phyloP scores from a whole-genome alignment of 495 filamentous ascomycete species.

The Aspergillus ellipticus region DNA sequence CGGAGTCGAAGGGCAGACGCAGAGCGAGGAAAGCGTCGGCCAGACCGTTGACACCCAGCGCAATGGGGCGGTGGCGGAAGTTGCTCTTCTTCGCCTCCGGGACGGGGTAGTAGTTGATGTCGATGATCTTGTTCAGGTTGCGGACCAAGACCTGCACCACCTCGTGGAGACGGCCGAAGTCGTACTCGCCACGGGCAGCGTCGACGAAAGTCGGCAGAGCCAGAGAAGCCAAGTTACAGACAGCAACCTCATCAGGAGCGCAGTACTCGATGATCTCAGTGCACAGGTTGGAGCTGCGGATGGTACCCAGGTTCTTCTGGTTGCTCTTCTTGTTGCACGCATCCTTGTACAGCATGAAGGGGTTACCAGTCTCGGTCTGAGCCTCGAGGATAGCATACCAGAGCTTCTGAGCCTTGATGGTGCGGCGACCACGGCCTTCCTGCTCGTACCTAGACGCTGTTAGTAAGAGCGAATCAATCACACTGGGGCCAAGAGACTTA shows the following conservation, averaged over 20 bases:
- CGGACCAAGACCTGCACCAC: conserved; percentile 83
- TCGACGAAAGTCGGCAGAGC: conserved; percentile 89
- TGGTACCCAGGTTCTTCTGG: conserved; percentile 98
- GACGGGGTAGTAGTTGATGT: conserved; percentile 95
- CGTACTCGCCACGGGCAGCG: conserved; percentile 71
- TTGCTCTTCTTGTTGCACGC: conserved; percentile 98
- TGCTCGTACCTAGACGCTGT: conserved; percentile 62
- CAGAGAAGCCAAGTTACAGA: conserved; percentile 95
- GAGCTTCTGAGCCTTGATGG: conserved; percentile 94
- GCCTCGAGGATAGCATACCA: conserved; percentile 98
- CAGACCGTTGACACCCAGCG: conserved; percentile 94
- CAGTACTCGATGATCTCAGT: conserved; percentile 98
- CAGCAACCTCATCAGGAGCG: conserved; percentile 94
- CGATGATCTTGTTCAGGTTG: conserved; percentile 97
- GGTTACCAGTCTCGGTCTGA: conserved; percentile 97
- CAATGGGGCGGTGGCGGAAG: conserved; percentile 91
- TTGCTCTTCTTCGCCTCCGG: conserved; percentile 90
- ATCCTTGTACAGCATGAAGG: conserved; percentile 99
- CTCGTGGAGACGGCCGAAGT: conserved; percentile 94
- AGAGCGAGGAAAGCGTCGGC: conserved; percentile 98
- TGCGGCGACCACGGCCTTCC: conserved; percentile 83
- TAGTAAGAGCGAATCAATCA: conserved; percentile 5
- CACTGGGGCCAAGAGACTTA: conserved; percentile 14
- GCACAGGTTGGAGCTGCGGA: conserved; percentile 97
- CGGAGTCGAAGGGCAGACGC: conserved; percentile 93